Percentiles rank a stretch among this genome's conserved stretches.
Conservation (phyloP, 371 early-diverging fungal species). For the Rhizomucor miehei region DNA sequence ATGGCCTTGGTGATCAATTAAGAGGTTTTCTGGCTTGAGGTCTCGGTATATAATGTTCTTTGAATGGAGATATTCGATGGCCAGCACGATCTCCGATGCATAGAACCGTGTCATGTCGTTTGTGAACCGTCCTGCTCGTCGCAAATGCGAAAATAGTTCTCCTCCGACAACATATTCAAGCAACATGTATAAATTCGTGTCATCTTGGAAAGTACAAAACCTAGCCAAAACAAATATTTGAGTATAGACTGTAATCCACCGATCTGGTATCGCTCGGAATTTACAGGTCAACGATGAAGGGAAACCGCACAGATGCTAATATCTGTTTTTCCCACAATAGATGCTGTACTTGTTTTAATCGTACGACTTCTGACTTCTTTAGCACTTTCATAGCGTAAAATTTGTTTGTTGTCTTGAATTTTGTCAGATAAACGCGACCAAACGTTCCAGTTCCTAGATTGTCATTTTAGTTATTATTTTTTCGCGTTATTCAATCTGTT, state of each 20-base stretch:
- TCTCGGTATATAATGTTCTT: constrained; percentile 90
- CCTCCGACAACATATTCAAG: constrained; percentile 92
- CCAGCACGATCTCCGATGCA: constrained; percentile 62
- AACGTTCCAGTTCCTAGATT: constrained; percentile 72
- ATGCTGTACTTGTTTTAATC: constrained; percentile 95
- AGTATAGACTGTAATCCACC: too few relatives aligned
- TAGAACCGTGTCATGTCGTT: constrained; percentile 80
- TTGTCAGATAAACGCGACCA: constrained; percentile 84
- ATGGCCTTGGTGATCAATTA: constrained; percentile 85
- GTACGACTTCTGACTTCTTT: constrained; percentile 88
- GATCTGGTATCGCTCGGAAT: constrained; percentile 14
- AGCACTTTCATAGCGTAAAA: constrained; percentile 95
- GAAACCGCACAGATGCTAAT: constrained; percentile 81
- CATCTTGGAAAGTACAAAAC: constrained; percentile 78
- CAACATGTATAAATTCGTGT: constrained; percentile 80
- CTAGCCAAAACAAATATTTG: constrained; percentile 10
- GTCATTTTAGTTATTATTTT: neutral
- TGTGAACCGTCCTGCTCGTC: constrained; percentile 79
- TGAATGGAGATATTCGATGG: constrained; percentile 82
- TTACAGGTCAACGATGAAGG: constrained; percentile 93
- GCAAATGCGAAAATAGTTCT: constrained; percentile 87
- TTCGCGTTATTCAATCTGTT: neutral
- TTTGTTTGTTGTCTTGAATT: constrained; percentile 55
- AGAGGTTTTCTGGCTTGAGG: constrained; percentile 84
- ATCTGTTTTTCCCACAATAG: constrained; percentile 95